phyloP scores from a whole-genome alignment of 768 basidiomycete species.

The Phaeolepiota aurea region DNA sequence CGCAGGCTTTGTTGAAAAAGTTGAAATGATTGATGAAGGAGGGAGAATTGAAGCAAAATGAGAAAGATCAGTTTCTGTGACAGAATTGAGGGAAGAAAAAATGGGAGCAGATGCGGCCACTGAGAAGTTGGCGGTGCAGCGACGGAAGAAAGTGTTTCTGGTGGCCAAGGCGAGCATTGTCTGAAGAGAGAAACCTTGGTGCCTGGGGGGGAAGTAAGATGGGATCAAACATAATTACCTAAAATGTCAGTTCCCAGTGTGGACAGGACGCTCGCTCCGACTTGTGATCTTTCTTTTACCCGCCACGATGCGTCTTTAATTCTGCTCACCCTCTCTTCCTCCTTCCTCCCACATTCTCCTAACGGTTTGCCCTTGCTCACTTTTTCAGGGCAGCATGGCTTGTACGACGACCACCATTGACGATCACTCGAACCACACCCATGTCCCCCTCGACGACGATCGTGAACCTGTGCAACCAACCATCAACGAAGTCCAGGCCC shows the following conservation, averaged over 20 bases:
- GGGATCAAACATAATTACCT: too few relatives aligned
- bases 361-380: not conserved
- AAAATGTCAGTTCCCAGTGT: too few relatives aligned
- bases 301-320: not conserved
- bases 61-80: slow-evolving; percentile 50
- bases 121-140: too few relatives aligned
- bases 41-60: slow-evolving; percentile 65
- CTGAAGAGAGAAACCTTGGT: slow-evolving; percentile 12
- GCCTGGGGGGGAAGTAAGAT: too few relatives aligned
- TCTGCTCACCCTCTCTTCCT: not conserved
- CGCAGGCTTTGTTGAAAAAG: slow-evolving; percentile 40
- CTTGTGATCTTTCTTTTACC: not conserved
- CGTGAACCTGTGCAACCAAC: slow-evolving; percentile 11
- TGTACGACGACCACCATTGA: slow-evolving; percentile 3
- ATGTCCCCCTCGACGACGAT: slow-evolving; percentile 17
- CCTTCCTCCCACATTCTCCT: not conserved
- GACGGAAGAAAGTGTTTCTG: slow-evolving; percentile 14
- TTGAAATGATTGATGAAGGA: slow-evolving; percentile 57
- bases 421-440: not conserved
- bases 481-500: slow-evolving; percentile 16
- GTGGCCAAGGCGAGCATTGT: slow-evolving; percentile 7
- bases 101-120: slow-evolving; percentile 9
- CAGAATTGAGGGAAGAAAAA: slow-evolving; percentile 29
- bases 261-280: slow-evolving; percentile 9
- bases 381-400: slow-evolving; percentile 4